A percentile compares a stretch with the other conserved stretches of the same genome.
Evolutionary conservation across 257 asterid genomes (phyloP).

Genomic region (Rhazya stricta): DNA sequence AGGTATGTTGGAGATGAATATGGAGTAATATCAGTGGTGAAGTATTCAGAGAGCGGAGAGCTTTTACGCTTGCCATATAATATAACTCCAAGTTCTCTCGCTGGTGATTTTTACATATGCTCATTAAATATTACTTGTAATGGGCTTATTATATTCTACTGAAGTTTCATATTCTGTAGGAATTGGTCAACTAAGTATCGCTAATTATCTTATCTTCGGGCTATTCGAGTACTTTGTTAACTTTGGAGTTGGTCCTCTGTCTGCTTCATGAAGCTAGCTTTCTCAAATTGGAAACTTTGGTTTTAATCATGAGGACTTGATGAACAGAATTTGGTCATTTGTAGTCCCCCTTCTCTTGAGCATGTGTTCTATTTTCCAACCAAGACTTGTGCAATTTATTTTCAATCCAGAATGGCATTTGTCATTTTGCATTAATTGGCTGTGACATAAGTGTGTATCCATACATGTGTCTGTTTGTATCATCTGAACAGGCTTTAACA

Average conservation of each 20-base stretch:
- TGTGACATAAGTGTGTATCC: not conserved
- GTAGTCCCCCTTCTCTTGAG: not conserved
- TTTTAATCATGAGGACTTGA: not conserved
- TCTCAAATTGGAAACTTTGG: not conserved
- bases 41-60: conserved; percentile 47
- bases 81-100: conserved; percentile 52
- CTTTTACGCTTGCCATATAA: conserved; percentile 60
- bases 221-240: not conserved
- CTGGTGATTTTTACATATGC: conserved; percentile 40
- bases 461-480: not conserved
- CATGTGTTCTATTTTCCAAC: not conserved
- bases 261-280: not conserved
- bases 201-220: not conserved
- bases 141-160: not conserved
- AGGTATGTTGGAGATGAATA: conserved; percentile 90
- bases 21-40: conserved; percentile 65
- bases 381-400: not conserved
- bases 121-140: not conserved
- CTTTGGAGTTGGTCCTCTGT: not conserved
- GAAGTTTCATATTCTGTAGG: not conserved
- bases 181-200: not conserved
- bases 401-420: not conserved
- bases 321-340: not conserved
- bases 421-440: not conserved
- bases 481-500: not conserved